Conservation (phyloP, 1,139 yeast genomes). For the Candida sp. region DNA sequence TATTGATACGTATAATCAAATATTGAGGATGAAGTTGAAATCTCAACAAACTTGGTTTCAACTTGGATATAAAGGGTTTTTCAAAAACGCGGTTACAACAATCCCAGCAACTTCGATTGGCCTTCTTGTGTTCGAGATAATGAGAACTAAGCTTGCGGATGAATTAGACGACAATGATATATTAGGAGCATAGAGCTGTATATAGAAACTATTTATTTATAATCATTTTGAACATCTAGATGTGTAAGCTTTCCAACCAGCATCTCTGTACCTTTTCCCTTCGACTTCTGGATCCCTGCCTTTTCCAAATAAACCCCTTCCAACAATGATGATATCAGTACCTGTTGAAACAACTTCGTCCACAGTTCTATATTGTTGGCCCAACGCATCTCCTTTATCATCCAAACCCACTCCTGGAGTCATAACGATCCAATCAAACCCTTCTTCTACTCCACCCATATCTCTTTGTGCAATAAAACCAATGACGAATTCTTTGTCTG, state of each 20-base stretch:
- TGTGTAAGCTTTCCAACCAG: conserved; percentile 91
- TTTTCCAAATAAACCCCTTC: conserved; percentile 94
- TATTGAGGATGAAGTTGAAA: conserved; percentile 49
- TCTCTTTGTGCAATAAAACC: conserved; percentile 95
- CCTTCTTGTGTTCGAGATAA: conserved; percentile 76
- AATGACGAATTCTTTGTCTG: conserved; percentile 84
- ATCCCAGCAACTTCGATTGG: conserved; percentile 91
- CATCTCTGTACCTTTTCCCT: conserved; percentile 83
- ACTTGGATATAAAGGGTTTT: conserved; percentile 78
- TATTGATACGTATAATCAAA: conserved; percentile 64
- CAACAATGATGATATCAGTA: conserved; percentile 92
- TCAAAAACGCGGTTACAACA: conserved; percentile 66
- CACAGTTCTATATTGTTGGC: conserved; percentile 96
- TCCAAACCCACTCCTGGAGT: conserved; percentile 99
- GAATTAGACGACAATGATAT: conserved; percentile 20
- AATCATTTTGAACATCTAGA: conserved; percentile 25
- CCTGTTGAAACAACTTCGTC: conserved; percentile 80
- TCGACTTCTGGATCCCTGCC: conserved; percentile 89
- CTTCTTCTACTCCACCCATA: conserved; percentile 80
- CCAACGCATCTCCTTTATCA: conserved; percentile 94
- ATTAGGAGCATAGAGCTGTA: conserved; percentile 9
- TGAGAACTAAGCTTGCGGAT: conserved; percentile 52
- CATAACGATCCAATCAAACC: conserved; percentile 93
- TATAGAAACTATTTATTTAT: conserved; percentile 5
- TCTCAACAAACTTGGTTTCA: conserved; percentile 56